Conservation (phyloP, 345 rosid genomes). For the Pistacia integerrima region DNA sequence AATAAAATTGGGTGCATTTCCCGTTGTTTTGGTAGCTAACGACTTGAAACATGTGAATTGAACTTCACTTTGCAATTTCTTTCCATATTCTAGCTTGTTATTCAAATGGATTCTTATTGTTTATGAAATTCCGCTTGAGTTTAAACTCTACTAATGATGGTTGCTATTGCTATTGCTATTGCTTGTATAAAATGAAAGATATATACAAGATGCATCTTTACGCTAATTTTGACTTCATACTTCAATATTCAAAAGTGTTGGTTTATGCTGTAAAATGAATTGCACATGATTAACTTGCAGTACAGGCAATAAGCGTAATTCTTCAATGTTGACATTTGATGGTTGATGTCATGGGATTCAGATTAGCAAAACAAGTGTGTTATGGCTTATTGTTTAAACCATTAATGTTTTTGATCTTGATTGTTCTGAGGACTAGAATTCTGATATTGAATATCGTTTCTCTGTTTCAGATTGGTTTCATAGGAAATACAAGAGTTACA, state of each 20-base stretch:
- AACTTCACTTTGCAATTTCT: too few species aligned
- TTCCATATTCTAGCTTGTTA: too few species aligned
- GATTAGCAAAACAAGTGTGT: constrained; percentile 85
- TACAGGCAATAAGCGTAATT: constrained; percentile 77
- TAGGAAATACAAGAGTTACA: not conserved
- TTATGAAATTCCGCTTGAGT: too few species aligned
- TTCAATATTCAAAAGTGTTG: not conserved
- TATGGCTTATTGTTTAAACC: not conserved
- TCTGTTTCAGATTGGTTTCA: not conserved
- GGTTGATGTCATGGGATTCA: constrained; percentile 91
- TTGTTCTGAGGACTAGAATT: not conserved
- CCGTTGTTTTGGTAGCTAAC: too few species aligned
- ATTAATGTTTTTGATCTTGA: not conserved
- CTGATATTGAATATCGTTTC: not conserved
- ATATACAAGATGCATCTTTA: not conserved
- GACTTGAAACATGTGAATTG: too few species aligned
- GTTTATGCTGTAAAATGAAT: constrained; percentile 8
- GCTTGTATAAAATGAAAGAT: too few species aligned
- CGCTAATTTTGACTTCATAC: not conserved
- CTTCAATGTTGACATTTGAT: constrained; percentile 59
- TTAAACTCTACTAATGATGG: too few species aligned
- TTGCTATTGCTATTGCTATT: too few species aligned
- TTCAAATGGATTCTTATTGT: too few species aligned
- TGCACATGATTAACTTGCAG: constrained; percentile 11
- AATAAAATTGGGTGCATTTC: too few species aligned